A percentile compares a stretch with the other conserved stretches of the same genome.
Conservation (phyloP, 129 eudicot genomes). For the Daucus carota region DH1_v3.0 NC_030389.2:11972501-11973000, state of each 20-base stretch:
- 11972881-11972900: not conserved
- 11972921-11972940: not conserved
- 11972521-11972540: not conserved
- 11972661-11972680: not conserved
- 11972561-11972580: not conserved
- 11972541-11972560: not conserved
- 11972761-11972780: not conserved
- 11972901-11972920: not conserved
- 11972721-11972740: not conserved
- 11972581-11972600: not conserved
- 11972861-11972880: not conserved
- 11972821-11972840: not conserved
- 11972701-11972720: not conserved
- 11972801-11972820: not conserved
- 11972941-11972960: not conserved
- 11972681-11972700: not conserved
- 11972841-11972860: not conserved
- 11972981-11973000: not conserved
- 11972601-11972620: not conserved
- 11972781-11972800: not conserved
- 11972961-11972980: not conserved
- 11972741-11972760: not conserved
- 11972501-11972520: not conserved
- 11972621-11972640: not conserved
- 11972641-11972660: not conserved